A percentile compares a stretch with the other conserved stretches of the same genome.
These are phyloP conservation scores for Tetrapisispora nanseiensis DNA, from an alignment of 805 yeast genomes.

Conservation along the genomic window DNA sequence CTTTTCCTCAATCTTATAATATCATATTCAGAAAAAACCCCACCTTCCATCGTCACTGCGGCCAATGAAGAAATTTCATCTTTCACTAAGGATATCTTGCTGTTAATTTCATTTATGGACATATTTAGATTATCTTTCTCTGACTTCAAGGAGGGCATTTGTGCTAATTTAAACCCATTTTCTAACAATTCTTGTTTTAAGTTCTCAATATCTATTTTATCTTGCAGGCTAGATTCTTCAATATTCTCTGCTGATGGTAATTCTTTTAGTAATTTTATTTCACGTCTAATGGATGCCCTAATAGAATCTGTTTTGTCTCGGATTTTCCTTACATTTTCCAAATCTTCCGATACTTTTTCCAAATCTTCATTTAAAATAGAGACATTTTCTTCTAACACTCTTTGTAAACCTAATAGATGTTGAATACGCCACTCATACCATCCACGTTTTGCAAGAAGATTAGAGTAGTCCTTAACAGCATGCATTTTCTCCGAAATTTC, in stretches of 20 bases:
- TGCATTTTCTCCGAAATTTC: conserved; percentile 40
- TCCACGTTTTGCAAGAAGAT: conserved; percentile 42
- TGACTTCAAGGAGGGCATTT: conserved; percentile 5
- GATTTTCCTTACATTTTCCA: conserved; percentile 7
- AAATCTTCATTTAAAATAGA: conserved; percentile 17
- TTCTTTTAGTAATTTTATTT: conserved; percentile 15
- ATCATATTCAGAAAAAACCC: neutral
- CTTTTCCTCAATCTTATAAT: conserved; percentile 6
- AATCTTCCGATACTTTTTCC: conserved; percentile 11
- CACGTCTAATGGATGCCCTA: conserved; percentile 13
- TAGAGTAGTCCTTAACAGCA: conserved; percentile 40
- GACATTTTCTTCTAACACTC: conserved; percentile 23
- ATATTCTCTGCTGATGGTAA: conserved; percentile 6
- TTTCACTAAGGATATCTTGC: neutral
- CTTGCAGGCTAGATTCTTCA: conserved; percentile 7
- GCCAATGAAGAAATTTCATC: neutral
- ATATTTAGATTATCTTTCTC: conserved; percentile 2
- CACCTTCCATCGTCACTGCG: neutral
- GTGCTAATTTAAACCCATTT: conserved; percentile 7
- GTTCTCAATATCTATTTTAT: conserved; percentile 12
- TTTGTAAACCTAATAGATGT: conserved; percentile 37
- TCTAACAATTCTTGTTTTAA: conserved; percentile 11
- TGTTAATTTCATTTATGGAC: conserved; percentile 2
- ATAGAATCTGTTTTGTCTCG: conserved; percentile 9
- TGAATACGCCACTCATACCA: conserved; percentile 60